These are phyloP conservation scores for Schizophyllum amplum DNA, from an alignment of 1,284 basidiomycete species.

Conservation along the genomic window DNA sequence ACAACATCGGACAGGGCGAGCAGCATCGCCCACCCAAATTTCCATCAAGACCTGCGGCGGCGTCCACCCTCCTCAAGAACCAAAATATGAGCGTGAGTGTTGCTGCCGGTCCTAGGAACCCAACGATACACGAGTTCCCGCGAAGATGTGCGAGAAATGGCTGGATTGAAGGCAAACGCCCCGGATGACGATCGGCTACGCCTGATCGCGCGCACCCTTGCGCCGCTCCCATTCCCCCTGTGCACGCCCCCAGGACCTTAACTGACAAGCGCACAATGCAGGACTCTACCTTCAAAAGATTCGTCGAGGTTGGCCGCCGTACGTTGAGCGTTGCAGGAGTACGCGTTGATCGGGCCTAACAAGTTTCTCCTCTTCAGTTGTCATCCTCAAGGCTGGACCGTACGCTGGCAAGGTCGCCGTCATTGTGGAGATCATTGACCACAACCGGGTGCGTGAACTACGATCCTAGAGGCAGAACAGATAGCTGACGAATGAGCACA, in stretches of 20 bases:
- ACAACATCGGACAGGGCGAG: background rate
- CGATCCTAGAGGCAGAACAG: background rate
- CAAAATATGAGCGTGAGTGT: background rate
- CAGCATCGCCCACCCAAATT: background rate
- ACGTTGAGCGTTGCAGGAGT: slow-evolving; percentile 17
- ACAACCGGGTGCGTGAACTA: slow-evolving; percentile 79
- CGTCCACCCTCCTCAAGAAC: background rate
- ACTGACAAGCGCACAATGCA: slow-evolving; percentile 15
- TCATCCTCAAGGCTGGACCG: slow-evolving; percentile 90
- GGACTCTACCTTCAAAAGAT: slow-evolving; percentile 90
- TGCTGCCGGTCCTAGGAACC: background rate
- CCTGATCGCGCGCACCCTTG: background rate
- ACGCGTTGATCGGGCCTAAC: slow-evolving; percentile 5
- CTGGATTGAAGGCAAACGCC: background rate
- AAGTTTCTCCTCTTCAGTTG: slow-evolving; percentile 43
- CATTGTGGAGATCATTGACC: slow-evolving; percentile 97
- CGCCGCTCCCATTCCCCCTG: background rate
- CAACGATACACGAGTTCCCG: background rate
- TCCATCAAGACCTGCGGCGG: background rate
- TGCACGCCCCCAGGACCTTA: background rate
- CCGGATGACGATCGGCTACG: background rate
- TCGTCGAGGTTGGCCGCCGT: slow-evolving; percentile 97
- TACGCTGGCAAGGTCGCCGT: slow-evolving; percentile 87
- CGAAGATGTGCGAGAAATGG: background rate
- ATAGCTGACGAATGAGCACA: slow-evolving; percentile 24